phyloP scores from a whole-genome alignment of 2,329 filamentous ascomycete genomes.

The Aspergillus texensis region DNA sequence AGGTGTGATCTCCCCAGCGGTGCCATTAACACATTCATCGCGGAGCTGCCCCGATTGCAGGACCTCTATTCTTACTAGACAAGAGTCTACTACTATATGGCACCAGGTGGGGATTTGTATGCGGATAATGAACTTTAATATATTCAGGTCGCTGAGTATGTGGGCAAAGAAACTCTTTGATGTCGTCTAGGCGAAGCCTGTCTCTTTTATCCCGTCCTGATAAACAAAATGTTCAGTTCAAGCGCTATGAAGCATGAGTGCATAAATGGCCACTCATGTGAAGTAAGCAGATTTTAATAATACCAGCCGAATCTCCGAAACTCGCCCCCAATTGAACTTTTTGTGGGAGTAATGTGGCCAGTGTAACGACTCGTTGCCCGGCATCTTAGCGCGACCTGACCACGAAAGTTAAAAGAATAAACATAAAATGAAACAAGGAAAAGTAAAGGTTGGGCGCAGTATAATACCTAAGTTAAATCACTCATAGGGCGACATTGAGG shows the following conservation, averaged over 20 bases:
- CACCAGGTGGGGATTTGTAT: no score
- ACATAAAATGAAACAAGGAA: no score
- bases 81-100: no score
- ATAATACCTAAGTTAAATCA: not conserved
- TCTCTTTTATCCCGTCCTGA: not conserved
- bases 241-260: not conserved
- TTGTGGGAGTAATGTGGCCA: not conserved
- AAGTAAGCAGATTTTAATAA: not conserved
- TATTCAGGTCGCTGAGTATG: no score
- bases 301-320: not conserved
- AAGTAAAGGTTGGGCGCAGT: not conserved
- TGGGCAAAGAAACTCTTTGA: no score
- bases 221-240: not conserved
- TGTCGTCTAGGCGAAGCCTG: not conserved
- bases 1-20: not conserved
- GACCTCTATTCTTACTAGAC: no score
- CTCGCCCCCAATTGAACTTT: not conserved
- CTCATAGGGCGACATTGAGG: not conserved
- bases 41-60: no score
- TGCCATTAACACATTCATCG: not conserved
- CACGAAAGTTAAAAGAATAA: no score
- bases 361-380: not conserved
- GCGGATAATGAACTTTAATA: no score
- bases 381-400: no score
- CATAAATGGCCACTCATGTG: not conserved